phyloP scores from a whole-genome alignment of 805 yeast genomes.

The Wickerhamiella galacta region DNA sequence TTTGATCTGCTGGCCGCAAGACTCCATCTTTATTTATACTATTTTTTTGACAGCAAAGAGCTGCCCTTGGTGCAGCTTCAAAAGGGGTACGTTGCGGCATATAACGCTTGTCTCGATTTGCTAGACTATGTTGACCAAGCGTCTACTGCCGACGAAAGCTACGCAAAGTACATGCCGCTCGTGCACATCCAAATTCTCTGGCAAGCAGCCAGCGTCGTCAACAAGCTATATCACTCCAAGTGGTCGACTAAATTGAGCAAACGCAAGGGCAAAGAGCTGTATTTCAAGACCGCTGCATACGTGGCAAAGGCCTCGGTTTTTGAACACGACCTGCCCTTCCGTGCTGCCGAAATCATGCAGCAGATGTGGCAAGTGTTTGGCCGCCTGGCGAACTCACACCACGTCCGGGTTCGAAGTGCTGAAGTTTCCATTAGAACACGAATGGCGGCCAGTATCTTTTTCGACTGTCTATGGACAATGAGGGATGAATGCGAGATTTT shows the following conservation, averaged over 20 bases:
- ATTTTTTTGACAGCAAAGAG: conserved; percentile 33
- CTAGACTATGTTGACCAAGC: conserved; percentile 50
- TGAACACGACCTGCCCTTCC: conserved; percentile 82
- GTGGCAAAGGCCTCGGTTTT: conserved; percentile 69
- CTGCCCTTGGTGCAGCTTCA: conserved; percentile 38
- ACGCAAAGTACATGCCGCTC: conserved; percentile 59
- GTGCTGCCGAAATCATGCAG: conserved; percentile 86
- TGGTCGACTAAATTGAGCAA: conserved; percentile 49
- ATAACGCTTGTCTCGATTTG: conserved; percentile 61
- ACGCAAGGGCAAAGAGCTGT: conserved; percentile 49
- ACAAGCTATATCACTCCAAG: conserved; percentile 62
- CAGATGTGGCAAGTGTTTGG: conserved; percentile 83
- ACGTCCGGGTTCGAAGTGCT: conserved; percentile 20
- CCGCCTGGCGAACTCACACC: conserved; percentile 35
- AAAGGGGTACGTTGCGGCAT: conserved; percentile 58
- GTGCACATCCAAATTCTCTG: conserved; percentile 68
- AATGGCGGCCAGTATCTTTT: conserved; percentile 84
- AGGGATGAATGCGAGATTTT: conserved; percentile 76
- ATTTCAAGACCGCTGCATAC: conserved; percentile 22
- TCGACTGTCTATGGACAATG: conserved; percentile 73
- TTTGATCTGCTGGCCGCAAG: conserved; percentile 57
- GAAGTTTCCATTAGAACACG: conserved; percentile 45
- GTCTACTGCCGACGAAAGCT: conserved; percentile 39
- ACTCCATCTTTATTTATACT: conserved; percentile 68
- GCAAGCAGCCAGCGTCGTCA: conserved; percentile 82